Percentiles rank a stretch among this genome's conserved stretches.
phyloP scores from a whole-genome alignment of 2,329 filamentous ascomycete species.

The Monascus ruber region DNA sequence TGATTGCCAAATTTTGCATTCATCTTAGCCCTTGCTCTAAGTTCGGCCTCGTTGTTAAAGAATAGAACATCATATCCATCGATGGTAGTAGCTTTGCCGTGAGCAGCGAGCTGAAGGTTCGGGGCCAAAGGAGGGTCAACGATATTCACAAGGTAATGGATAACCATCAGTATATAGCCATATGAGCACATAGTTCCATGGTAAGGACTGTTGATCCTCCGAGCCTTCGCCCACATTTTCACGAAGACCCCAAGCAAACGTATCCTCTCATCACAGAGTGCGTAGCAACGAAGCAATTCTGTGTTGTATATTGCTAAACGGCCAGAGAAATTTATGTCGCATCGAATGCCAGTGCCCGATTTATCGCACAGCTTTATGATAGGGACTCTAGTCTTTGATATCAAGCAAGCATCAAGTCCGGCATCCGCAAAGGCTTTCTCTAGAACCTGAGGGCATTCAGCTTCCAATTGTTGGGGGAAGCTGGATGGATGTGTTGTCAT shows the following conservation, averaged over 20 bases:
- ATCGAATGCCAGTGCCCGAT: constrained; percentile 69
- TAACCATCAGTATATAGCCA: constrained; percentile 82
- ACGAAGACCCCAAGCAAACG: constrained; percentile 70
- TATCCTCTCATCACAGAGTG: constrained; percentile 65
- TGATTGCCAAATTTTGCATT: constrained; percentile 56
- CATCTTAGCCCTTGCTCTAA: constrained; percentile 47
- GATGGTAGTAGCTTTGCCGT: constrained; percentile 26
- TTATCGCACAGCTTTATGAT: constrained; percentile 78
- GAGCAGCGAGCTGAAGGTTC: constrained; percentile 49
- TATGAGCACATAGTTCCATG: constrained; percentile 80
- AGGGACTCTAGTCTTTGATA: constrained; percentile 69
- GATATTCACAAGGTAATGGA: constrained; percentile 81
- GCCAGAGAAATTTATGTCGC: constrained; percentile 81
- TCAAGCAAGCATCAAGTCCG: constrained; percentile 63
- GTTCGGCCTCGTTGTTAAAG: constrained; percentile 63
- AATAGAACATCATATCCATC: constrained; percentile 64
- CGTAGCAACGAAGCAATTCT: constrained; percentile 69
- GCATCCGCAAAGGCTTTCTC: constrained; percentile 62
- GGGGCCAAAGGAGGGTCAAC: constrained; percentile 70
- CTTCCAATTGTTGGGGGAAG: constrained; percentile 42
- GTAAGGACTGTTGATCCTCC: constrained; percentile 78
- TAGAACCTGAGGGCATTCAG: constrained; percentile 59
- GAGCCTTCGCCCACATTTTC: constrained; percentile 79
- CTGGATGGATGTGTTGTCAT: constrained; percentile 13
- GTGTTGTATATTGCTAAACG: constrained; percentile 78